Conservation (phyloP, 2,329 filamentous ascomycete genomes). For the Exophiala bonariae region DNA sequence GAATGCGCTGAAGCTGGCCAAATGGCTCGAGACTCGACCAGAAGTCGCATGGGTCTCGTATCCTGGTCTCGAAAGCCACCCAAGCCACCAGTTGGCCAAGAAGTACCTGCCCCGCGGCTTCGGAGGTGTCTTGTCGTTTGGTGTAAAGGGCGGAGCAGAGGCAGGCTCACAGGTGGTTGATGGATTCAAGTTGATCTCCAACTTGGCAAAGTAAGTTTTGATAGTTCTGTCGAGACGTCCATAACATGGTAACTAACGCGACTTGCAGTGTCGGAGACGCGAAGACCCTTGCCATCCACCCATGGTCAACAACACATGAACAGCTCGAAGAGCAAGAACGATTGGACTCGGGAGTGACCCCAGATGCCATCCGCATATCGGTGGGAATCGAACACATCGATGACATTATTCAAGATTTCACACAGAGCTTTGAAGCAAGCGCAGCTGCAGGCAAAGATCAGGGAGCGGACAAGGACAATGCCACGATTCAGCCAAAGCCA, state of each 20-base stretch:
- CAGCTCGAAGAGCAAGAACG: constrained; percentile 80
- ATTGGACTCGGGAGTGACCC: constrained; percentile 70
- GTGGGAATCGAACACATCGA: constrained; percentile 92
- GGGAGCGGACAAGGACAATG: constrained; percentile 21
- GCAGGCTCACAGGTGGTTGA: constrained; percentile 89
- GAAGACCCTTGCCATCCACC: constrained; percentile 87
- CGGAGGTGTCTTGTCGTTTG: constrained; percentile 89
- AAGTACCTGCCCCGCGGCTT: constrained; percentile 83
- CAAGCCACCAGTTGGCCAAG: constrained; percentile 76
- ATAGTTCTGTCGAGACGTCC: constrained; percentile 1
- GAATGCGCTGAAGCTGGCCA: constrained; percentile 77
- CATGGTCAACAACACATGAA: constrained; percentile 87
- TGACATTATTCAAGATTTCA: constrained; percentile 88
- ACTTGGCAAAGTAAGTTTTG: constrained; percentile 77
- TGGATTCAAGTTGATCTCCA: constrained; percentile 90
- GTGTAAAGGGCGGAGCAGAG: constrained; percentile 82
- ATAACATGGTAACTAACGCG: constrained; percentile 1
- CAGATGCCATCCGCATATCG: constrained; percentile 86
- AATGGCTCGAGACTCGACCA: constrained; percentile 78
- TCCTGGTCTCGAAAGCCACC: constrained; percentile 80
- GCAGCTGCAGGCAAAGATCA: constrained; percentile 20
- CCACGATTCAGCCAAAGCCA: constrained; percentile 15
- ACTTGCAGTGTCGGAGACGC: constrained; percentile 70
- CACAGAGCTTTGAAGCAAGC: constrained; percentile 72
- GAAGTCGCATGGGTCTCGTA: constrained; percentile 94